These are phyloP conservation scores for Ambrosiella cleistominuta DNA, from an alignment of 2,329 filamentous ascomycete species.

Conservation along the genomic window DNA sequence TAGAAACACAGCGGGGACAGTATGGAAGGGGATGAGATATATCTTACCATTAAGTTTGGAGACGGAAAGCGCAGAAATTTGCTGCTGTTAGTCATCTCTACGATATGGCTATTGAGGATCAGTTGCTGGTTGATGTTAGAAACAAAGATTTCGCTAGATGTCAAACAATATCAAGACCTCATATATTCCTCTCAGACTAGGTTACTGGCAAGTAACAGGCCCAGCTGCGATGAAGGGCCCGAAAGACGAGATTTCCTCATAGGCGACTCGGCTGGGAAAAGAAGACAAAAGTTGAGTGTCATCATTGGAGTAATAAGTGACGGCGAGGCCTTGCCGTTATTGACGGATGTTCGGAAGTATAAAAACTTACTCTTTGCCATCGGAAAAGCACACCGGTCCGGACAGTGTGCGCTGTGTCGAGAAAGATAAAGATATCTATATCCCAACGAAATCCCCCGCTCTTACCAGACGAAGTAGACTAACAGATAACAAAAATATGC, in stretches of 20 bases:
- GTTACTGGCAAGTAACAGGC: constrained; percentile 87
- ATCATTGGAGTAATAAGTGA: constrained; percentile 35
- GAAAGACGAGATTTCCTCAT: constrained; percentile 59
- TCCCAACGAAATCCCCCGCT: too few species aligned
- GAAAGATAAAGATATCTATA: too few species aligned
- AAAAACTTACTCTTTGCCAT: too few species aligned
- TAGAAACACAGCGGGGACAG: constrained; percentile 17
- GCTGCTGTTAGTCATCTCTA: background rate
- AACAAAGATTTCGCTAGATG: background rate
- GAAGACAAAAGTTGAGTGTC: constrained; percentile 60
- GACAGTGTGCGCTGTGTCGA: too few species aligned
- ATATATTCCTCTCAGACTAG: constrained; percentile 44
- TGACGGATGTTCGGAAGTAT: too few species aligned
- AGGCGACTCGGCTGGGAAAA: constrained; percentile 80
- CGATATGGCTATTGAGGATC: background rate
- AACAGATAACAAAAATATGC: too few species aligned
- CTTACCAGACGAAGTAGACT: too few species aligned
- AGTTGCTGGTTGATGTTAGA: too few species aligned
- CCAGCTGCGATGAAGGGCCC: constrained; percentile 37
- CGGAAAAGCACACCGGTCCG: too few species aligned
- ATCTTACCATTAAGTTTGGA: constrained; percentile 2
- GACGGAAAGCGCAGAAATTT: background rate
- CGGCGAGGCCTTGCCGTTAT: background rate
- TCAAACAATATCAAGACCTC: background rate
- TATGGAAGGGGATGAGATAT: background rate